A percentile compares a stretch with the other conserved stretches of the same genome.
phyloP scores from a whole-genome alignment of 495 filamentous ascomycete species.

The Neurospora discreta region DNA sequence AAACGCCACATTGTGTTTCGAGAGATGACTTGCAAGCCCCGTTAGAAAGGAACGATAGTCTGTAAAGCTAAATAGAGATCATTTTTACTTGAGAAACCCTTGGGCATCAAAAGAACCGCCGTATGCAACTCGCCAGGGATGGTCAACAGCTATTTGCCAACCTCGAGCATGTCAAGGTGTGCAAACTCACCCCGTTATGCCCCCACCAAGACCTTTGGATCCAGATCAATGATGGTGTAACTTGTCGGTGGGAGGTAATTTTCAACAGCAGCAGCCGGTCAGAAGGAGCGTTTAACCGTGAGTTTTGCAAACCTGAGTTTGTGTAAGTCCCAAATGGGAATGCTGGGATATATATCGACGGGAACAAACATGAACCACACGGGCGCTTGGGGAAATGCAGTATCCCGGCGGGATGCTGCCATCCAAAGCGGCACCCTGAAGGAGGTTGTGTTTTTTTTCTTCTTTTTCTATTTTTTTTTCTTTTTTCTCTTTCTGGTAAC shows the following conservation, averaged over 20 bases:
- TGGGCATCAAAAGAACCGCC: constrained; percentile 7
- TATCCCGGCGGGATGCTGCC: not conserved
- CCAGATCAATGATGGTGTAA: not conserved
- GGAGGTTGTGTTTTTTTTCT: not conserved
- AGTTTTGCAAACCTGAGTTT: not conserved
- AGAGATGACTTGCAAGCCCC: not conserved
- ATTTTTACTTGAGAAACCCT: not conserved
- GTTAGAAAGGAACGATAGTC: not conserved
- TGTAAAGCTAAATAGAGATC: constrained; percentile 1
- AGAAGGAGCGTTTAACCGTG: not conserved
- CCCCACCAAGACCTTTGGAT: not conserved
- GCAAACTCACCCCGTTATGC: not conserved
- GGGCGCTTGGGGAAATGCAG: not conserved
- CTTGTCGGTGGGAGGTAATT: not conserved
- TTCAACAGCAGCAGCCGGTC: not conserved
- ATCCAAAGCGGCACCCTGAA: not conserved
- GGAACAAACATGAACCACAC: not conserved
- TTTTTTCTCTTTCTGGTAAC: too few species aligned
- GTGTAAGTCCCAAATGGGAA: not conserved
- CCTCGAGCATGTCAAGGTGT: not conserved
- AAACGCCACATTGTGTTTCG: not conserved
- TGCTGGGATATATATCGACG: not conserved
- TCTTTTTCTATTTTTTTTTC: too few species aligned
- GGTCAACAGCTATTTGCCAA: not conserved
- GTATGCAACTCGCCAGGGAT: not conserved